Base-by-base conservation (phyloP, 805 yeast genomes). In the Wickerhamiella musiphila region DNA sequence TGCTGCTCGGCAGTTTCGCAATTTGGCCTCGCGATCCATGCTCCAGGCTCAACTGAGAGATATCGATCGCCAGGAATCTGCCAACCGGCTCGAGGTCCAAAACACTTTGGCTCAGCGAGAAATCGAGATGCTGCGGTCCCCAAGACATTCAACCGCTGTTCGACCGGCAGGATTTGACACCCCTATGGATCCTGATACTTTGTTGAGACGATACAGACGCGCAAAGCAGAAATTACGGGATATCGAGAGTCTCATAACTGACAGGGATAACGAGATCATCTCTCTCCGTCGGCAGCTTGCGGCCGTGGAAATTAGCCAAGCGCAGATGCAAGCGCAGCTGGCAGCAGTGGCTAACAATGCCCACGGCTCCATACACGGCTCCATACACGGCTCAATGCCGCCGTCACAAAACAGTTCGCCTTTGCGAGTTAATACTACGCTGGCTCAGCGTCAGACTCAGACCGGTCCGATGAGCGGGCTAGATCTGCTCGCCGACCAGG, bases 401-500 rank as follows among this genome's bases (percentile, higher is more conserved):
- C 31, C 27, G 10, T 16, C 23, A 8, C 13, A 17, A 12, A 27
- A 23, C 19, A 26, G 30, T 11, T 24, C 18, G 15, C 29, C 35
- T 5, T 21, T 69, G n/a, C n/a, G n/a, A n/a, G n/a, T n/a, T n/a
- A n/a, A n/a, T n/a, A n/a, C n/a, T n/a, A n/a, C n/a, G n/a, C n/a
- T n/a, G n/a, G n/a, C n/a, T n/a, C n/a, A n/a, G n/a, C n/a, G n/a
- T n/a, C n/a, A n/a, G n/a, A n/a, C n/a, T n/a, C n/a, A n/a, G n/a
- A n/a, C n/a, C n/a, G n/a, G n/a, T n/a, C n/a, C n/a, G n/a, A n/a
- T n/a, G 29, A 63, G 61, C 27, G 65, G 73, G 1, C 50, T 69
- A 29, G 75, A 73, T 10, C 48, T 65, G 35, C 51, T 69, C 33
- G 75, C 75, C 3, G 58, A 68, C 26, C 73, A 68, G 40, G 70